Evolutionary conservation across 1,284 basidiomycete species (phyloP).

Genomic region (Boletus austroedulis): DNA sequence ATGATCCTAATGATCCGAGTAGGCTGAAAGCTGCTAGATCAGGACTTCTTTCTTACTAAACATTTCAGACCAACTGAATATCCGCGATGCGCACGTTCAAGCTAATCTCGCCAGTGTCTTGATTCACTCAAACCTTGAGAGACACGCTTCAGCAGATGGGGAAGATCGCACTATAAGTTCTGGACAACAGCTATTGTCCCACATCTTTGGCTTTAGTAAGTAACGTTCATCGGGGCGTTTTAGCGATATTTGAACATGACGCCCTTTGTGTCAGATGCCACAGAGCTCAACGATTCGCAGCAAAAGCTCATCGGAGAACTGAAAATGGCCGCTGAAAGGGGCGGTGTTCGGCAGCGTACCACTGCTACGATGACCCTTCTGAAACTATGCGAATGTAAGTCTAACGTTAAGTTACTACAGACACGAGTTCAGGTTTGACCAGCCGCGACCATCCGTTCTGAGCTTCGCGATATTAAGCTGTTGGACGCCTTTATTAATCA

Average conservation of each 20-base stretch:
- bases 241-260: not conserved
- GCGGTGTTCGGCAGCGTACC: constrained; percentile 13
- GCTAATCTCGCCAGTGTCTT: constrained; percentile 17
- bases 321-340: not conserved
- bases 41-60: not conserved
- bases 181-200: constrained; percentile 2
- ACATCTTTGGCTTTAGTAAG: constrained; percentile 25
- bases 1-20: constrained; percentile 7
- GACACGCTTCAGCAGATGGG: not conserved
- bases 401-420: not conserved
- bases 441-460: not conserved
- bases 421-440: not conserved
- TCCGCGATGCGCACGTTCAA: constrained; percentile 8
- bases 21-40: too few species aligned
- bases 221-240: not conserved
- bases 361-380: constrained; percentile 22
- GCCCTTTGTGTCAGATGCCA: constrained; percentile 4
- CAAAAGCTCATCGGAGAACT: constrained; percentile 12
- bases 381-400: not conserved
- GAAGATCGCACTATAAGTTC: not conserved
- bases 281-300: not conserved
- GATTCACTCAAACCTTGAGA: not conserved
- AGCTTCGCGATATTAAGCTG: not conserved
- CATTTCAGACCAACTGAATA: constrained; percentile 6
- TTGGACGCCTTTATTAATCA: constrained; percentile 6